Conservation (phyloP, 2,329 filamentous ascomycete species). For the Aaosphaeria arxii region DNA sequence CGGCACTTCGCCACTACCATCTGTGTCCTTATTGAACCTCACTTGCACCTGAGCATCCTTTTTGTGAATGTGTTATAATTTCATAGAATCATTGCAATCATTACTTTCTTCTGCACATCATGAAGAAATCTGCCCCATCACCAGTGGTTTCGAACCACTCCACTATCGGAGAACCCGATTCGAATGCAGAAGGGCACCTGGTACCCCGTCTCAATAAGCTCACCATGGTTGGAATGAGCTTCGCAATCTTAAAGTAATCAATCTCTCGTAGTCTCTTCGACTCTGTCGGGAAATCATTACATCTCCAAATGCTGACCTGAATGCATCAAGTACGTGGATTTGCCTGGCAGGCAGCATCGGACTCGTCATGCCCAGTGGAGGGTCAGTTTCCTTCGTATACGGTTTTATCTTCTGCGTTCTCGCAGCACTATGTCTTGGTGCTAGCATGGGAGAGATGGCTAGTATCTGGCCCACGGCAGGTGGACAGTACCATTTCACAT, state of each 20-base stretch:
- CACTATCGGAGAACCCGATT: background rate
- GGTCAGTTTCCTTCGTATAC: slow-evolving; percentile 44
- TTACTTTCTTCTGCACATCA: background rate
- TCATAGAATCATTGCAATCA: background rate
- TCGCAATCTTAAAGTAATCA: slow-evolving; percentile 44
- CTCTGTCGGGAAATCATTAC: background rate
- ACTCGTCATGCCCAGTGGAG: slow-evolving; percentile 30
- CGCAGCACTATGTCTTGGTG: slow-evolving; percentile 43
- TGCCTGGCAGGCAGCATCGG: slow-evolving; percentile 44
- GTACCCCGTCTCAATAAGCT: slow-evolving; percentile 39
- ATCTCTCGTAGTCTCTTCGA: background rate
- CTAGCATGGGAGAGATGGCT: slow-evolving; percentile 44
- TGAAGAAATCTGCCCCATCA: background rate
- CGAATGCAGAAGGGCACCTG: slow-evolving; percentile 16
- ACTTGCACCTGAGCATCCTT: background rate
- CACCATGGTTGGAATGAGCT: slow-evolving; percentile 45
- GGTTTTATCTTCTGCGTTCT: slow-evolving; percentile 48
- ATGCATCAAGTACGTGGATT: slow-evolving; percentile 36
- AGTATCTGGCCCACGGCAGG: slow-evolving; percentile 49
- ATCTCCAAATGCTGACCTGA: background rate
- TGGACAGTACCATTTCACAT: slow-evolving; percentile 24
- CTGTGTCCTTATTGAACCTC: background rate
- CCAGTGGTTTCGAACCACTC: background rate
- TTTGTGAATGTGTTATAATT: background rate
- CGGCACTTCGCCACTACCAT: background rate